Percentiles rank a stretch among this genome's conserved stretches.
Evolutionary conservation across 2,329 filamentous ascomycete species (phyloP).

Genomic region (Amauroascus niger): DNA sequence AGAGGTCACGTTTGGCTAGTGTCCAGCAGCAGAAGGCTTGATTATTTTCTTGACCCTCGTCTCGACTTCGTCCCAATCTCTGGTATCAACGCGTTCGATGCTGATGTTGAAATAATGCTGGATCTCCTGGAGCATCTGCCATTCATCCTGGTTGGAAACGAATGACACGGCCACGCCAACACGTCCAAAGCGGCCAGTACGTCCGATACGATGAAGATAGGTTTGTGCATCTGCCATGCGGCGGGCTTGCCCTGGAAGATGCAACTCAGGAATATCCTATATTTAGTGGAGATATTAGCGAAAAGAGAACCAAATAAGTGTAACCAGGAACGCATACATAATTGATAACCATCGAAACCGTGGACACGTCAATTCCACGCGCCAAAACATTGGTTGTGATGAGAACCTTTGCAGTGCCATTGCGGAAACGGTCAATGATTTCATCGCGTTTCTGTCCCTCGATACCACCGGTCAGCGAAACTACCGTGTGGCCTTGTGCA

Average conservation of each 20-base stretch:
- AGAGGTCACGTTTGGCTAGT: background rate
- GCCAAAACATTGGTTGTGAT: slow-evolving; percentile 96
- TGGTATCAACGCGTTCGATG: slow-evolving; percentile 68
- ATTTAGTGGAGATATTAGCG: slow-evolving; percentile 7
- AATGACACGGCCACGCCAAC: slow-evolving; percentile 95
- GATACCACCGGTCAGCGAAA: slow-evolving; percentile 76
- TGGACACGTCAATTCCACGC: slow-evolving; percentile 85
- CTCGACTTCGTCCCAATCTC: slow-evolving; percentile 88
- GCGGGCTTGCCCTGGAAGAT: slow-evolving; percentile 48
- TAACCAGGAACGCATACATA: slow-evolving; percentile 48
- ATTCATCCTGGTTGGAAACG: slow-evolving; percentile 77
- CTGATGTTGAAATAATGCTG: slow-evolving; percentile 69
- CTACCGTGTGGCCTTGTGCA: slow-evolving; percentile 82
- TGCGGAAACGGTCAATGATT: slow-evolving; percentile 78
- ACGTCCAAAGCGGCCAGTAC: slow-evolving; percentile 91
- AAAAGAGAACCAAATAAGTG: background rate
- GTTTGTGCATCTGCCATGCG: slow-evolving; percentile 79
- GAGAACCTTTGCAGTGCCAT: slow-evolving; percentile 81
- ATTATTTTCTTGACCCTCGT: slow-evolving; percentile 70
- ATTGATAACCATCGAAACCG: slow-evolving; percentile 97
- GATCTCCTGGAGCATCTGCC: slow-evolving; percentile 68
- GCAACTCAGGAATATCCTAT: slow-evolving; percentile 58
- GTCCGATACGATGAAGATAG: slow-evolving; percentile 94
- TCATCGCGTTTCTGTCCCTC: slow-evolving; percentile 74
- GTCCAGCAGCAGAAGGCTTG: slow-evolving; percentile 42